Base-by-base conservation (phyloP, 2,329 filamentous ascomycete genomes). In the Ophiostoma ulmi region DNA sequence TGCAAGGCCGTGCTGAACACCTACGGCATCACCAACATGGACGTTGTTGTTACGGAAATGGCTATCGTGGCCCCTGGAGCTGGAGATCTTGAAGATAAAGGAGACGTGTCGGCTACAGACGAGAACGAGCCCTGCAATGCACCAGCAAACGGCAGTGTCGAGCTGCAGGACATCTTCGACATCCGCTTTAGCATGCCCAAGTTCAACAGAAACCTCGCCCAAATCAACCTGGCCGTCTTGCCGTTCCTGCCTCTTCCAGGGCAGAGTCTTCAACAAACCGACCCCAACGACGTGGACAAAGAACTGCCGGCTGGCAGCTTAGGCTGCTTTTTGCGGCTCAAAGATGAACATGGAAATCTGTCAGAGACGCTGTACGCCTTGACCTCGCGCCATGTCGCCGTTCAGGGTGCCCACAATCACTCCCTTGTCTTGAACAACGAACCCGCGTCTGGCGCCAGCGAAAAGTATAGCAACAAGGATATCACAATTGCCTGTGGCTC, bases 281-380 rank as follows among this genome's bases (percentile, higher is more conserved):
- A 64, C 10, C 2, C 31, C 17, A n/a, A 1, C 13, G 31, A 64
- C 14, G 20, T 26, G 4, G 58, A 20, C 2, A 64, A 36, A 1
- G 61, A 64, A 17, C 61, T 64, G 8, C 61, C 61, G 7, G 31
- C 26, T 64, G 31, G 61, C 61, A 64, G 61, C 26, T 10, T 64
- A 31, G 61, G 11, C 61, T 64, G 61, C 13, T 64, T 35, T 6
- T 1, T 64, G 11, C 61, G 61, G 4, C 61, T 64, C 31, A 5
- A 64, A 36, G 61, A 64, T n/a, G 61, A 35, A 6, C 14, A 31
- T 7, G 58, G 58, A 3, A 17, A 5, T 14, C 8, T 63, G 14
- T 63, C 58, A 20, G 8, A 17, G 13, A 38, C 58, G 2, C 35
- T 63, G 58, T 63, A 63, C 26, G 31, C 58, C 58, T 38, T 63